Evolutionary conservation across 257 asterid genomes (phyloP).

Genomic region (Lithospermum erythrorhizon): DNA sequence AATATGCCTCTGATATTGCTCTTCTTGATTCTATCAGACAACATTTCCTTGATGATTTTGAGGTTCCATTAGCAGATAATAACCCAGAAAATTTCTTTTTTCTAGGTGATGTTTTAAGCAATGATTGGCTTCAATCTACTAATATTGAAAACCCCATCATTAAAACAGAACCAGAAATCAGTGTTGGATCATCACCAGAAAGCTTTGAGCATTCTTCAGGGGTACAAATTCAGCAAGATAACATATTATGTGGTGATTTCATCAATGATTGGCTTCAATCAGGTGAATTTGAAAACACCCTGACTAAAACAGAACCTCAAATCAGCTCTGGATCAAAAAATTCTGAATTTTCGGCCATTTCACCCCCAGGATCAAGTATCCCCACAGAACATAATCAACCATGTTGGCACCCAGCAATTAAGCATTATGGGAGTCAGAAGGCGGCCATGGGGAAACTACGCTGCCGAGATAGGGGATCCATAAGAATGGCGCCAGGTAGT

Average conservation of each 20-base stretch:
- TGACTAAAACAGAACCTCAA: not conserved
- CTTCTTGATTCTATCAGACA: not conserved
- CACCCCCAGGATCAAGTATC: too few species aligned
- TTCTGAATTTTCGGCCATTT: too few species aligned
- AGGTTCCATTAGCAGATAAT: not conserved
- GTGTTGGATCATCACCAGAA: not conserved
- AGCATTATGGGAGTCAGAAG: not conserved
- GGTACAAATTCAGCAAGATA: not conserved
- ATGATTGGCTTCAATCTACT: not conserved
- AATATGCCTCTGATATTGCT: not conserved
- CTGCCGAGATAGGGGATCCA: slow-evolving; percentile 22
- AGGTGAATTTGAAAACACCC: too few species aligned
- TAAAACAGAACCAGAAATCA: slow-evolving; percentile 15
- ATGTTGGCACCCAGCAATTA: too few species aligned
- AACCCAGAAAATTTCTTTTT: not conserved
- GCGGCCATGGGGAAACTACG: slow-evolving; percentile 16
- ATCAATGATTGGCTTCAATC: not conserved
- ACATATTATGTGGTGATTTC: not conserved
- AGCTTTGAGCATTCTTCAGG: not conserved
- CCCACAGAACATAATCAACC: too few species aligned
- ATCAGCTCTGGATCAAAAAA: too few species aligned
- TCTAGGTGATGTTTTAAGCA: not conserved
- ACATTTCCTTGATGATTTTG: not conserved
- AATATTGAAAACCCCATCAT: not conserved
- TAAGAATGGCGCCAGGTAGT: slow-evolving; percentile 30